Evolutionary conservation across 2,329 filamentous ascomycete genomes (phyloP), one percentile per base, ranked within the genome.

Genomic region (Alternaria infectoria): DNA sequence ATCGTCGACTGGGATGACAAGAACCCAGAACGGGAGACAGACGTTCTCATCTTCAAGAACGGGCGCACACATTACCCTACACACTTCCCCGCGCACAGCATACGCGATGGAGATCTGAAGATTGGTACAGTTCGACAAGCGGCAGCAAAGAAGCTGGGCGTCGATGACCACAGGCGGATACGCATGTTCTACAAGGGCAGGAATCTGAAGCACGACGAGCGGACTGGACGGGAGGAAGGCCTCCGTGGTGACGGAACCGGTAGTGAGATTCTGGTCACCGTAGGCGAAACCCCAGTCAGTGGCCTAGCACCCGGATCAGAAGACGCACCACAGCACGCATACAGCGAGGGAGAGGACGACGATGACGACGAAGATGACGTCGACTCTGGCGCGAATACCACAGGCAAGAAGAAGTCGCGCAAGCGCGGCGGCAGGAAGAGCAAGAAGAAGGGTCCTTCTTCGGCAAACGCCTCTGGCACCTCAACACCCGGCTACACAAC

Each of bases 171-270:
- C 75, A 83, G 74, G 77, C 82, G 85, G 50, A 83, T 93, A 75
- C 91, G 89, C 77, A 84, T 94, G 74, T 84, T 91, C 61, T 93
- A 91, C 83, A 93, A 93, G 78, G 91, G 91, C 59, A 86, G 86
- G 66, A 88, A 89, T 68, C 80, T 94, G 55, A 91, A 90, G 78
- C 87, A 92, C 68, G 86, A 87, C 45, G 81, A 85, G 32, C 82
- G 83, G 58, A 85, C 85, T 3, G 85, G 88, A 59, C 83, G 86
- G 63, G 84, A 86, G 44, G 89, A 89, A 68, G 87, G 87, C 15
- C 83, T 91, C 51, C 75, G 80, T 28, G 80, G 83, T 59, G 89
- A 89, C 75, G 86, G 87, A 72, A 84, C 86, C 63, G 77, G 78
- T 61, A 87, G 86, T 72, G 89, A 91, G 77, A 81, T 91, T 44